Percentiles rank a stretch among this genome's conserved stretches.
Conservation (phyloP, 1,284 basidiomycete genomes). For the Leccinum laetum region DNA sequence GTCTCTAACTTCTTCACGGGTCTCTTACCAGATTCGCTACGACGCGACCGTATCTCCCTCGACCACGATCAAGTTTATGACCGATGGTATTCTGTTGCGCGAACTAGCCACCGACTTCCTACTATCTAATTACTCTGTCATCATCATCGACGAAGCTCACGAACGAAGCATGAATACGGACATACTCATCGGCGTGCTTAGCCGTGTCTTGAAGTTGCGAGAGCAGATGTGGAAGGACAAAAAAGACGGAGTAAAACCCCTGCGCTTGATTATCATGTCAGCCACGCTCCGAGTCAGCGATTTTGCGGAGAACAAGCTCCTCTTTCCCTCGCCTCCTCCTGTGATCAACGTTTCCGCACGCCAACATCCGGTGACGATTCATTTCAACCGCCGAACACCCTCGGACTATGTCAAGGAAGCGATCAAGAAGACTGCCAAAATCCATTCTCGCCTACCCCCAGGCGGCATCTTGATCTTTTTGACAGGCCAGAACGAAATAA, state of each 20-base stretch:
- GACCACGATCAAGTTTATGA: conserved; percentile 99
- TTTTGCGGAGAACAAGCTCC: conserved; percentile 84
- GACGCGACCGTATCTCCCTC: conserved; percentile 89
- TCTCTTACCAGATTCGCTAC: conserved; percentile 98
- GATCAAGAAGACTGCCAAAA: conserved; percentile 89
- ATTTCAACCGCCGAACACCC: conserved; percentile 87
- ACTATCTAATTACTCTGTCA: conserved; percentile 87
- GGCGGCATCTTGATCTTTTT: conserved; percentile 98
- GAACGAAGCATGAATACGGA: conserved; percentile 99
- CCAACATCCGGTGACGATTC: conserved; percentile 94
- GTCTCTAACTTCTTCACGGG: conserved; percentile 73
- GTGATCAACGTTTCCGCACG: conserved; percentile 89
- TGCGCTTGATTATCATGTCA: conserved; percentile 98
- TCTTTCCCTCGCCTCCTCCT: conserved; percentile 87
- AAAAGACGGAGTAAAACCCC: conserved; percentile 57
- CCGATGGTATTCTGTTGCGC: conserved; percentile 94
- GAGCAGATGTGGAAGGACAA: conserved; percentile 87
- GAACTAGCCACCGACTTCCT: conserved; percentile 94
- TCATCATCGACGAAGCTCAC: conserved; percentile 98
- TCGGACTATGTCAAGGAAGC: conserved; percentile 92
- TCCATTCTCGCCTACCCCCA: conserved; percentile 88
- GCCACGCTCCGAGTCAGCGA: conserved; percentile 95
- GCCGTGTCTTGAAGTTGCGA: conserved; percentile 86
- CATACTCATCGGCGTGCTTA: conserved; percentile 94
- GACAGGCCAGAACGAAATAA: conserved; percentile 99